Conservation (phyloP, 2,329 filamentous ascomycete species). For the Tolypocladium cylindrosporum region DNA sequence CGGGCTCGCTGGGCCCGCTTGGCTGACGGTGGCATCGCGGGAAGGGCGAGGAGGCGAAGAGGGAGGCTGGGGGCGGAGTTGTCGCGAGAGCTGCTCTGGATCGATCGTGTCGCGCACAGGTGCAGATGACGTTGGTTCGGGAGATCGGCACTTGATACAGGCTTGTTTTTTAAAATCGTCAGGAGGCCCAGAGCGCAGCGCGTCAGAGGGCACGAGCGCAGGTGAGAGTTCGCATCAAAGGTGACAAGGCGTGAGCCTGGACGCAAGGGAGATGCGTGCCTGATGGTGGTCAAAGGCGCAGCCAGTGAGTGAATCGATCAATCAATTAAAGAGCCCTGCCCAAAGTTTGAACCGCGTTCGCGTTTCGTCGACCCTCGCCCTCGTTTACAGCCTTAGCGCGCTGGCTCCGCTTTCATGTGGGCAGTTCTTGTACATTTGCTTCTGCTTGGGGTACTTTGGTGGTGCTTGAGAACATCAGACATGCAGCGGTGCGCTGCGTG, state of each 20-base stretch:
- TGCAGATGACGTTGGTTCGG: background rate
- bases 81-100: background rate
- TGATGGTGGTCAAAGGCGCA: background rate
- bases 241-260: background rate
- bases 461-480: background rate
- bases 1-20: conserved; percentile 27
- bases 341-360: conserved; percentile 21
- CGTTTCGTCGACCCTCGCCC: conserved; percentile 10
- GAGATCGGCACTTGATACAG: background rate
- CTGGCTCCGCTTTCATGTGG: background rate
- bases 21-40: conserved; percentile 25
- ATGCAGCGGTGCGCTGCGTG: background rate
- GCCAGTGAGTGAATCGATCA: background rate
- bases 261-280: background rate
- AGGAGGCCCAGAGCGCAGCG: background rate
- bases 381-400: conserved; percentile 4
- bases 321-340: conserved; percentile 11
- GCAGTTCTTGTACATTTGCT: background rate
- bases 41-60: conserved; percentile 4
- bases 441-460: background rate
- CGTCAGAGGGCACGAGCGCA: background rate
- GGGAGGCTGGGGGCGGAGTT: background rate
- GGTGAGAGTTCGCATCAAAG: background rate
- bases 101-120: background rate
- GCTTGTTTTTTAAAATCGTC: background rate